Base-by-base conservation (phyloP, 495 filamentous ascomycete genomes). In the Immersiella caudata region DNA sequence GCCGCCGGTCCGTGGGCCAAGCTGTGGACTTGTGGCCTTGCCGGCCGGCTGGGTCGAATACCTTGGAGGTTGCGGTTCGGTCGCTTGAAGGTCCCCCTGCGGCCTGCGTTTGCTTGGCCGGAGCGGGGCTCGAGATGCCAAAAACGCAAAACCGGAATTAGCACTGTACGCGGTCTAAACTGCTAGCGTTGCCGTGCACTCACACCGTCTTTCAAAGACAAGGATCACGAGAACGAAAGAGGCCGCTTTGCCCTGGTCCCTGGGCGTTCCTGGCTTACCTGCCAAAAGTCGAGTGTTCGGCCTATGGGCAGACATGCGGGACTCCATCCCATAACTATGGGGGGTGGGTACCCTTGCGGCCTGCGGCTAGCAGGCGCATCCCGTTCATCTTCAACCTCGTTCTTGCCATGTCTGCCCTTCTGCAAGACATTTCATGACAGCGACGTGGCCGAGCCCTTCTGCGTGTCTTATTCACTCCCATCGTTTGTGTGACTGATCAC, bases 201-300 rank as follows among this genome's bases (percentile, higher is more conserved):
- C 52, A 50, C 62, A 65, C 62, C 62, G 62, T 65, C 62, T 65
- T 29, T 65, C 51, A 50, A n/a, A 21, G 36, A 33, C 60, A 65
- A 27, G 62, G 62, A 65, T 57, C 62, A 65, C 62, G 51, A 58
- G 62, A 56, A 56, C 62, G 25, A 65, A 16, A 25, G 18, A 26
- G 56, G 52, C 46, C 54, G 61, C 40, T 52, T 40, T 60, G 25
- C 61, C 49, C 49, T 64, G 25, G 36, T 56, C 56, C 56, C 22
- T n/a, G 24, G 49, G 49, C 49, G 33, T 20, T 22, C n/a, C 24
- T 59, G 54, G 27, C 6, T 46, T 18, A 7, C 60, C 21, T 49
- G 35, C 50, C 60, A 60, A 46, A 6, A 18, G 40, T 46, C 40
- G 40, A 46, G 40, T 4, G 29, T 8, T 46, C 16, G 40, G 9